A percentile compares a stretch with the other conserved stretches of the same genome.
phyloP scores from a whole-genome alignment of 768 basidiomycete species.

The Russula ochroleuca region DNA sequence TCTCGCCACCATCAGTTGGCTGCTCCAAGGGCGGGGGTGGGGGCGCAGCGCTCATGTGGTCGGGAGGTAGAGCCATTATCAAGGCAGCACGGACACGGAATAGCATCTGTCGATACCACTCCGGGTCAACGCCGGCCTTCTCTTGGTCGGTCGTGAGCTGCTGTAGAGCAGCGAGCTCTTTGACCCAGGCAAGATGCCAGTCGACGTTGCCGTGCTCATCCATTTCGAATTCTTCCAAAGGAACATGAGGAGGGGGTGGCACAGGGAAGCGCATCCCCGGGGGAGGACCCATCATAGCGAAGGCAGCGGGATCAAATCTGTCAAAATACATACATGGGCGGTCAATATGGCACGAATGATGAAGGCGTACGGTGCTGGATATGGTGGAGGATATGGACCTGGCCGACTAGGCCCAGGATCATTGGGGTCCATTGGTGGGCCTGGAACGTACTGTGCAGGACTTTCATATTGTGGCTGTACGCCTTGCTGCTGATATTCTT shows the following conservation, averaged over 20 bases:
- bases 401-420: constrained; percentile 55
- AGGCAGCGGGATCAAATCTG: constrained; percentile 65
- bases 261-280: constrained; percentile 61
- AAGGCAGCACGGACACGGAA: constrained; percentile 70
- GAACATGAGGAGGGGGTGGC: constrained; percentile 54
- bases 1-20: constrained; percentile 21
- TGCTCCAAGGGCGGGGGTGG: constrained; percentile 25
- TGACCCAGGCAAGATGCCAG: constrained; percentile 76
- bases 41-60: constrained; percentile 19
- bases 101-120: constrained; percentile 86
- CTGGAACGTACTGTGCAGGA: constrained; percentile 53
- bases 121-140: constrained; percentile 72
- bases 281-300: constrained; percentile 51
- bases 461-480: constrained; percentile 47
- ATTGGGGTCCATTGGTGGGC: constrained; percentile 52
- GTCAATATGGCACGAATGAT: not conserved
- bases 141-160: constrained; percentile 78
- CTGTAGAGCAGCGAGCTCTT: constrained; percentile 71
- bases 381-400: constrained; percentile 56
- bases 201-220: constrained; percentile 78
- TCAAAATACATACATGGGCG: constrained; percentile 13
- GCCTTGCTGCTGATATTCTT: constrained; percentile 59
- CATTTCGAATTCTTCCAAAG: constrained; percentile 62
- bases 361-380: constrained; percentile 51
- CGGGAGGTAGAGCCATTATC: constrained; percentile 43